A percentile compares a stretch with the other conserved stretches of the same genome.
Conservation (phyloP, 768 basidiomycete species). For the Infundibulicybe gibba region DNA sequence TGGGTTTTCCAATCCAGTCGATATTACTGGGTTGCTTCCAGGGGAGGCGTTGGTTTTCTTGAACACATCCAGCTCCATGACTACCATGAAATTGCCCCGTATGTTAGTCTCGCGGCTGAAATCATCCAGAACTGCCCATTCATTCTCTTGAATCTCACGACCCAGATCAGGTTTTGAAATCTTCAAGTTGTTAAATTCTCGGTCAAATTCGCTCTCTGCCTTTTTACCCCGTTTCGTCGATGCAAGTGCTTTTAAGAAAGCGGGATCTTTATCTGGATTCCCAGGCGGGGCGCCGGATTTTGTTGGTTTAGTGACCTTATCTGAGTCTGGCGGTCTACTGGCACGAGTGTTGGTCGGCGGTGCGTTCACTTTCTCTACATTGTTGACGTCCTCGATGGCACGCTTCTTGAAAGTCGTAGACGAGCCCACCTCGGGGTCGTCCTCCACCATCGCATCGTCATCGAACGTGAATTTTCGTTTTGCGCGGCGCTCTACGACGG, state of each 20-base stretch:
- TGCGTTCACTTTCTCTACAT: constrained; percentile 17
- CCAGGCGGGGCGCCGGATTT: constrained; percentile 35
- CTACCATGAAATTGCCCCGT: constrained; percentile 78
- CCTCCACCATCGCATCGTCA: constrained; percentile 24
- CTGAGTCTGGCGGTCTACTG: constrained; percentile 22
- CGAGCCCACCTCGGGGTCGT: constrained; percentile 5
- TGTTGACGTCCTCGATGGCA: constrained; percentile 36
- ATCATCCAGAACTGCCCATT: constrained; percentile 60
- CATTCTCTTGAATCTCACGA: constrained; percentile 41
- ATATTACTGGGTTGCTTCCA: constrained; percentile 16
- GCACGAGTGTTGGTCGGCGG: constrained; percentile 5
- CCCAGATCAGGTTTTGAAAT: constrained; percentile 62
- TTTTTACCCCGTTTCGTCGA: constrained; percentile 69
- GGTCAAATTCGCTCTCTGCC: constrained; percentile 66
- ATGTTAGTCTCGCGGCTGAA: constrained; percentile 61
- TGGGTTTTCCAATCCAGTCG: constrained; percentile 48
- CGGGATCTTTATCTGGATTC: constrained; percentile 62
- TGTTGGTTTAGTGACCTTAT: constrained; percentile 10
- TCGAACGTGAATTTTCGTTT: constrained; percentile 37
- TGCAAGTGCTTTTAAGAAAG: constrained; percentile 70
- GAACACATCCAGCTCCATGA: constrained; percentile 61
- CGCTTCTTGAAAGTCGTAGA: constrained; percentile 34
- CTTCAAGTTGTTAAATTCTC: constrained; percentile 75
- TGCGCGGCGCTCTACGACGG: constrained; percentile 15
- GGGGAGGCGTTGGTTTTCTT: constrained; percentile 14